These are phyloP conservation scores for Arthrobotrys musiformis DNA, from an alignment of 2,329 filamentous ascomycete species.

Conservation along the genomic window DNA sequence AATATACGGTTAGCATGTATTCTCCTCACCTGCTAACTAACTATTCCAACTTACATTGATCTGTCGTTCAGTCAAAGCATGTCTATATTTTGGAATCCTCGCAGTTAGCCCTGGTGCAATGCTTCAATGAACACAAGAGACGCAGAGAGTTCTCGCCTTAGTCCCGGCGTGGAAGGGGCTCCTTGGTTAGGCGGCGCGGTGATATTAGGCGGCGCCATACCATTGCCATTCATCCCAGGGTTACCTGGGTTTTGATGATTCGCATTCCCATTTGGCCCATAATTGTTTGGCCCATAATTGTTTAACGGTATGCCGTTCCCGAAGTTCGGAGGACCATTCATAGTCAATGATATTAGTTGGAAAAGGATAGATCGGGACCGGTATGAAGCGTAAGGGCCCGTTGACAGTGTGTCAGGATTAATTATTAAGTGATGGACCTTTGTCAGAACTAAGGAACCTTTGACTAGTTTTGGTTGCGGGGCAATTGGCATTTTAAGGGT, in stretches of 20 bases:
- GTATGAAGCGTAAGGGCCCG: no score
- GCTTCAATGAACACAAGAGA: neutral
- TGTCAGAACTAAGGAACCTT: no score
- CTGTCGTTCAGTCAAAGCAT: neutral
- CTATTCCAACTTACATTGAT: neutral
- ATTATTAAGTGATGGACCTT: no score
- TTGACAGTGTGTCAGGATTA: no score
- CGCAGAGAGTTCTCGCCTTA: neutral
- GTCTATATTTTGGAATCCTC: neutral
- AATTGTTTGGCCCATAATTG: neutral
- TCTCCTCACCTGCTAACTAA: no score
- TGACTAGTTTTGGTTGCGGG: no score
- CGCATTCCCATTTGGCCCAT: neutral
- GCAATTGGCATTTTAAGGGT: no score
- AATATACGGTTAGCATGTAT: neutral
- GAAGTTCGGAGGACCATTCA: neutral
- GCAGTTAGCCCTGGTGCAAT: neutral
- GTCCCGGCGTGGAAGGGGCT: neutral
- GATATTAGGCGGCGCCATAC: no score
- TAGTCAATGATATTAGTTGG: no score
- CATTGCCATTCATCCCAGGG: neutral
- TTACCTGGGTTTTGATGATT: neutral
- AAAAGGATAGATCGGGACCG: no score
- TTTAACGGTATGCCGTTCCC: neutral
- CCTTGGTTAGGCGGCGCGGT: neutral